These are phyloP conservation scores for Pneumocystis canis DNA, from an alignment of 1,139 yeast genomes.

Conservation along the genomic window DNA sequence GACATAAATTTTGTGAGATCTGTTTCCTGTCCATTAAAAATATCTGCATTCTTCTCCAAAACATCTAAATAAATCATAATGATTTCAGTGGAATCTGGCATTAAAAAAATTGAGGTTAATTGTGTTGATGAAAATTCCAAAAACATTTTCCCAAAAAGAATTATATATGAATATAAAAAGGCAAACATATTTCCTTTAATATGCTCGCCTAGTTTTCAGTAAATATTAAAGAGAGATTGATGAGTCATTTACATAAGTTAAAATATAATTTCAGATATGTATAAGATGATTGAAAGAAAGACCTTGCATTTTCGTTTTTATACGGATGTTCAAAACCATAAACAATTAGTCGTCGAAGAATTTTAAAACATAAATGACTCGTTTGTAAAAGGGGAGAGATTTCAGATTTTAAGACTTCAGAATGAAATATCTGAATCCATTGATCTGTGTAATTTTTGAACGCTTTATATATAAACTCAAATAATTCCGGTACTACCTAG, in stretches of 20 bases:
- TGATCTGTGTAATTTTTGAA: conserved; percentile 45
- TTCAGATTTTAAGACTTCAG: neutral
- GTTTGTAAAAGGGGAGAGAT: neutral
- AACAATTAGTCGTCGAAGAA: conserved; percentile 53
- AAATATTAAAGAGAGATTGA: conserved; percentile 9
- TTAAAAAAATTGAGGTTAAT: conserved; percentile 56
- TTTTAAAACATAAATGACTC: conserved; percentile 45
- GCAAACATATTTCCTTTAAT: neutral
- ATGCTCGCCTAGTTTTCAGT: neutral
- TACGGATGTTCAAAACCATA: conserved; percentile 67
- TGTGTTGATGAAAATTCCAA: conserved; percentile 40
- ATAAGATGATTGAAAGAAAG: conserved; percentile 44
- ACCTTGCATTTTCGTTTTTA: conserved; percentile 41
- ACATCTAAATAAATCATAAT: conserved; percentile 43
- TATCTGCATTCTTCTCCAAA: conserved; percentile 47
- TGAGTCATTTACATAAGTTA: conserved; percentile 36
- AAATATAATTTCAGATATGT: conserved; percentile 48
- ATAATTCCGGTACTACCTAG: conserved; percentile 35
- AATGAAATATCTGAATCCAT: conserved; percentile 35
- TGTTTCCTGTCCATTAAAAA: conserved; percentile 36
- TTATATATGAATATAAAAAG: conserved; percentile 32
- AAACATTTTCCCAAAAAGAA: conserved; percentile 64
- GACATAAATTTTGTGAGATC: conserved; percentile 53
- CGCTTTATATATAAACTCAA: conserved; percentile 43
- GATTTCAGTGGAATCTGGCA: conserved; percentile 50